Conservation (phyloP, 1,284 basidiomycete genomes). For the Rhodotorula sp. region DNA sequence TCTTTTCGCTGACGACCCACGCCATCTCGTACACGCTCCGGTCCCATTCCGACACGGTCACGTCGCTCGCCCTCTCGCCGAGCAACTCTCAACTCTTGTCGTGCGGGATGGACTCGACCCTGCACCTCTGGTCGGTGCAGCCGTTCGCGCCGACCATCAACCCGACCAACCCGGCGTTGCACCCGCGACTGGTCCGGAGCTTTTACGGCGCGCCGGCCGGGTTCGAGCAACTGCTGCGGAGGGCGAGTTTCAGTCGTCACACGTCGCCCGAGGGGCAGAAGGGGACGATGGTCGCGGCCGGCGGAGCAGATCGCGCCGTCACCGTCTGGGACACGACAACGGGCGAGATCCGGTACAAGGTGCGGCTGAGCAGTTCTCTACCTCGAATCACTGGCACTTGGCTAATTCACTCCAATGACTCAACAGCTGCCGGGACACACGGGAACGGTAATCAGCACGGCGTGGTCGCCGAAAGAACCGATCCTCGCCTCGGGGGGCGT, state of each 20-base stretch:
- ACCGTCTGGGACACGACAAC: slow-evolving; percentile 78
- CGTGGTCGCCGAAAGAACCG: slow-evolving; percentile 88
- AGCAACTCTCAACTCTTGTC: slow-evolving; percentile 81
- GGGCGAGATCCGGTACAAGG: slow-evolving; percentile 80
- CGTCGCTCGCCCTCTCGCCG: slow-evolving; percentile 83
- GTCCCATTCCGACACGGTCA: slow-evolving; percentile 80
- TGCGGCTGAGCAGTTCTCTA: slow-evolving; percentile 35
- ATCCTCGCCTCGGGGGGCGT: slow-evolving; percentile 83
- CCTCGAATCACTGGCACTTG: too few relatives aligned
- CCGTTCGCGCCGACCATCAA: slow-evolving; percentile 80
- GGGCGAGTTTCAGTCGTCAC: slow-evolving; percentile 64
- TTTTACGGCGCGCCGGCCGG: slow-evolving; percentile 80
- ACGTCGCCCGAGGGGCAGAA: slow-evolving; percentile 44
- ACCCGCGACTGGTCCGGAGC: slow-evolving; percentile 69
- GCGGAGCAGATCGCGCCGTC: slow-evolving; percentile 60
- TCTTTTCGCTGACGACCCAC: slow-evolving; percentile 80
- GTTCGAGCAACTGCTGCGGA: slow-evolving; percentile 78
- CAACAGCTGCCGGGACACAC: slow-evolving; percentile 83
- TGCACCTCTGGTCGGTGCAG: slow-evolving; percentile 82
- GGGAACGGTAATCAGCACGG: slow-evolving; percentile 84
- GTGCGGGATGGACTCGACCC: slow-evolving; percentile 80
- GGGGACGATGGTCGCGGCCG: slow-evolving; percentile 50
- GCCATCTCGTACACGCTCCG: slow-evolving; percentile 55
- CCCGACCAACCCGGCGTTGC: slow-evolving; percentile 36
- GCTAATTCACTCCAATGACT: too few relatives aligned